phyloP scores from a whole-genome alignment of 495 filamentous ascomycete genomes.

The Daldinia loculata region DNA sequence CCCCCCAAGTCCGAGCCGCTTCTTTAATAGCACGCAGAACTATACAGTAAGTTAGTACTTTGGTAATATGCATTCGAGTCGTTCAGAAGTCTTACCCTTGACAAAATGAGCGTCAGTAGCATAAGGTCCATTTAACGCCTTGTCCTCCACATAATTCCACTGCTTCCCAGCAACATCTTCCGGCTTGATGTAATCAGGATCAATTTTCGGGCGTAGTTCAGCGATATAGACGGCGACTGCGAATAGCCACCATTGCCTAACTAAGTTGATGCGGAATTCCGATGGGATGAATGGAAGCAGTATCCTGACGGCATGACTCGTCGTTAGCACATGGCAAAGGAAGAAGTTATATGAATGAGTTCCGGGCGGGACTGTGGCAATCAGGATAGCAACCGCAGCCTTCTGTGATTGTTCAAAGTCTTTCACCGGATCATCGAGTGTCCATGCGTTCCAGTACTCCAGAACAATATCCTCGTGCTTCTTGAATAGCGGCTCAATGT shows the following conservation, averaged over 20 bases:
- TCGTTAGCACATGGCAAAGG: slow-evolving; percentile 79
- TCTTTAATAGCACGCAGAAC: slow-evolving; percentile 78
- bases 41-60: slow-evolving; percentile 37
- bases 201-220: slow-evolving; percentile 74
- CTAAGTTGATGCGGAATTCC: slow-evolving; percentile 73
- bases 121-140: slow-evolving; percentile 70
- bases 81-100: slow-evolving; percentile 61
- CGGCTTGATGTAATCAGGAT: slow-evolving; percentile 67
- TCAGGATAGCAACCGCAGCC: slow-evolving; percentile 75
- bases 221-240: slow-evolving; percentile 79
- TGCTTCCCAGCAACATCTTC: slow-evolving; percentile 68
- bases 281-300: slow-evolving; percentile 80
- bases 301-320: slow-evolving; percentile 86
- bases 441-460: slow-evolving; percentile 90
- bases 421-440: slow-evolving; percentile 66
- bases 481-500: slow-evolving; percentile 73
- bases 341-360: slow-evolving; percentile 84
- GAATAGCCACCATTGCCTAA: slow-evolving; percentile 90
- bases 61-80: background rate
- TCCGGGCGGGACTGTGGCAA: slow-evolving; percentile 65
- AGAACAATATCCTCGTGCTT: slow-evolving; percentile 73
- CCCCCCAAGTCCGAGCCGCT: slow-evolving; percentile 82
- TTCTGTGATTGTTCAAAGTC: slow-evolving; percentile 83
- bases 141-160: slow-evolving; percentile 78
- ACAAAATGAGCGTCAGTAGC: slow-evolving; percentile 82